Conservation (phyloP, 768 basidiomycete genomes). For the Agaricus bisporus region DNA sequence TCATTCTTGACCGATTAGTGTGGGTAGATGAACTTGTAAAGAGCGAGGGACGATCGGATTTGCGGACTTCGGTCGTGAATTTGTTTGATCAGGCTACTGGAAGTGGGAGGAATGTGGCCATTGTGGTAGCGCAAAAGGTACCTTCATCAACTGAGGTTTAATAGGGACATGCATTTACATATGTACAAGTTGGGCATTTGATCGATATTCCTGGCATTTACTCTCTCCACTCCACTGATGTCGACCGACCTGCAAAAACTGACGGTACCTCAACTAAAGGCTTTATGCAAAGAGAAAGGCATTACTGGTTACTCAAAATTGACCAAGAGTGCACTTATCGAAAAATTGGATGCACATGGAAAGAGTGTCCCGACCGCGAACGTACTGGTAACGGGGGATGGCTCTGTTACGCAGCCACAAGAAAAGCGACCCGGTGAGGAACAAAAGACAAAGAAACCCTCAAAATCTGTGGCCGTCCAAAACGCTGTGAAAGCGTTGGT, state of each 20-base stretch:
- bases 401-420: not conserved
- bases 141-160: slow-evolving; percentile 1
- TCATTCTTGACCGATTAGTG: slow-evolving; percentile 53
- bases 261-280: slow-evolving; percentile 60
- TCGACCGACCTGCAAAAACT: slow-evolving; percentile 34
- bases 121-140: slow-evolving; percentile 39
- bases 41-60: not conserved
- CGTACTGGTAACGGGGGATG: not conserved
- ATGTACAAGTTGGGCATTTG: not conserved
- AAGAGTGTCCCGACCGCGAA: not conserved
- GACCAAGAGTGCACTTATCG: slow-evolving; percentile 48
- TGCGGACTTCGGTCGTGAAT: slow-evolving; percentile 36
- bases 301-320: slow-evolving; percentile 67
- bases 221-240: not conserved
- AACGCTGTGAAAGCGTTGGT: not conserved
- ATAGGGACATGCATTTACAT: not conserved
- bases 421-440: not conserved
- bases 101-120: slow-evolving; percentile 66
- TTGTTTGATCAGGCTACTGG: slow-evolving; percentile 69
- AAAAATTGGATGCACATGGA: slow-evolving; percentile 25
- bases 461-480: not conserved
- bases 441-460: not conserved
- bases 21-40: slow-evolving; percentile 39
- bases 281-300: slow-evolving; percentile 57
- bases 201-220: too few relatives aligned